phyloP scores from a whole-genome alignment of 768 basidiomycete species.

The Agaricus bisporus region DNA sequence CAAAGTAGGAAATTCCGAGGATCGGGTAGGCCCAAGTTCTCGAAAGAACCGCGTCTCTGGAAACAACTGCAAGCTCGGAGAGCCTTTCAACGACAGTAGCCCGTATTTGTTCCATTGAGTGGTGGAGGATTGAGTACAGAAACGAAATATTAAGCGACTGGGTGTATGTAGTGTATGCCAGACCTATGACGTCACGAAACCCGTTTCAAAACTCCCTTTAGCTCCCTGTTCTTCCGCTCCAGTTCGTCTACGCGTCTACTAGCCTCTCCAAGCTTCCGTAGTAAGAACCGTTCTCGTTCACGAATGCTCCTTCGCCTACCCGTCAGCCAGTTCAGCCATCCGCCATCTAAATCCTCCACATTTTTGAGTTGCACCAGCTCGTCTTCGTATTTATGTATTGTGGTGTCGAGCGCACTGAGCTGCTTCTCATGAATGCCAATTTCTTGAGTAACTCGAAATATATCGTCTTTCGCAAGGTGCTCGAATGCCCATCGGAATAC shows the following conservation, averaged over 20 bases:
- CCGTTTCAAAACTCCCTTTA: conserved; percentile 48
- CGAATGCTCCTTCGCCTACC: conserved; percentile 45
- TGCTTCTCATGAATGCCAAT: conserved; percentile 72
- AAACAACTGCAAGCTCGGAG: conserved; percentile 14
- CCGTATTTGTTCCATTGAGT: conserved; percentile 13
- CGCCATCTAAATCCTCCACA: conserved; percentile 38
- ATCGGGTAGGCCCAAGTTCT: conserved; percentile 34
- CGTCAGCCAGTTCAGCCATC: conserved; percentile 25
- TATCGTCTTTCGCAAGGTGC: conserved; percentile 66
- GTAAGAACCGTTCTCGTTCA: conserved; percentile 58
- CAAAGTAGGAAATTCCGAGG: conserved; percentile 29
- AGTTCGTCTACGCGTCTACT: conserved; percentile 61
- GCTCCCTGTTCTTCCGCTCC: conserved; percentile 63
- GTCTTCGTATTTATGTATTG: conserved; percentile 65
- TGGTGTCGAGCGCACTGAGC: conserved; percentile 52
- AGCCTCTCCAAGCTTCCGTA: conserved; percentile 69
- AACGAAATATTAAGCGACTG: no score
- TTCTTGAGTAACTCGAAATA: conserved; percentile 79
- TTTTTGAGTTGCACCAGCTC: conserved; percentile 71
- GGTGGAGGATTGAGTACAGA: no score
- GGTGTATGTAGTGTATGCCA: conserved; percentile 7
- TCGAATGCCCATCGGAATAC: conserved; percentile 84
- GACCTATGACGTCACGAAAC: conserved; percentile 19
- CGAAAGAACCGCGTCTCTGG: conserved; percentile 27
- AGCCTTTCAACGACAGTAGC: conserved; percentile 12